Evolutionary conservation across 2,329 filamentous ascomycete species (phyloP).

Genomic region (Colletotrichum echinochloae): DNA sequence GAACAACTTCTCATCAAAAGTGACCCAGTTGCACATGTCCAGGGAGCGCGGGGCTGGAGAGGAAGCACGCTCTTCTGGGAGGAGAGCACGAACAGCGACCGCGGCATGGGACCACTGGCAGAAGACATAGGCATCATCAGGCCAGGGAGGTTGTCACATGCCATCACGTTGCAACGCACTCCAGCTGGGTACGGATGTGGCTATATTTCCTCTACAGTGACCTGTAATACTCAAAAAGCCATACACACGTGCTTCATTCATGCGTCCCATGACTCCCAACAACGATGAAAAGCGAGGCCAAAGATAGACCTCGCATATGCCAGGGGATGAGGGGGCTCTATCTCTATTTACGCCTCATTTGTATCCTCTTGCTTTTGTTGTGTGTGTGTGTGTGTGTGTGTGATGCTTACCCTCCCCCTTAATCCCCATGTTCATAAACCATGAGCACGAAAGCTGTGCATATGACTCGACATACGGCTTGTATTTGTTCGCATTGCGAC

Average conservation of each 20-base stretch:
- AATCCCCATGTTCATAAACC: constrained; percentile 10
- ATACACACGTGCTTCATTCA: constrained; percentile 32
- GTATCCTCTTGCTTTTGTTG: constrained; percentile 38
- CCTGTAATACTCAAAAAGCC: constrained; percentile 33
- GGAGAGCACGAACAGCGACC: background rate
- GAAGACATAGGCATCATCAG: background rate
- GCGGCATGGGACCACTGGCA: background rate
- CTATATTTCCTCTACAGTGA: constrained; percentile 22
- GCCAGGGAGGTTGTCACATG: background rate
- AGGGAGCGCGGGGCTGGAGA: background rate
- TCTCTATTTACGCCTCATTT: constrained; percentile 39
- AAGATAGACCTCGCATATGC: constrained; percentile 31
- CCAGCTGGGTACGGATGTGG: background rate
- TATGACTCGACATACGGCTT: background rate
- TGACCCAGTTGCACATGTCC: background rate
- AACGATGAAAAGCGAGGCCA: constrained; percentile 21
- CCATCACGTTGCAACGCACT: background rate
- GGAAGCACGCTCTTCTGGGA: background rate
- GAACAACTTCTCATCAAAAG: background rate
- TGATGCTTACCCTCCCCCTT: constrained; percentile 16
- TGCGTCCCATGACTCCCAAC: constrained; percentile 35
- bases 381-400: background rate
- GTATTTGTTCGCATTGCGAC: background rate
- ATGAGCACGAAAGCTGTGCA: background rate
- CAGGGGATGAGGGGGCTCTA: constrained; percentile 38